Evolutionary conservation across 140 eudicot genomes (phyloP).

Genomic region (Flaveria floridana): DNA sequence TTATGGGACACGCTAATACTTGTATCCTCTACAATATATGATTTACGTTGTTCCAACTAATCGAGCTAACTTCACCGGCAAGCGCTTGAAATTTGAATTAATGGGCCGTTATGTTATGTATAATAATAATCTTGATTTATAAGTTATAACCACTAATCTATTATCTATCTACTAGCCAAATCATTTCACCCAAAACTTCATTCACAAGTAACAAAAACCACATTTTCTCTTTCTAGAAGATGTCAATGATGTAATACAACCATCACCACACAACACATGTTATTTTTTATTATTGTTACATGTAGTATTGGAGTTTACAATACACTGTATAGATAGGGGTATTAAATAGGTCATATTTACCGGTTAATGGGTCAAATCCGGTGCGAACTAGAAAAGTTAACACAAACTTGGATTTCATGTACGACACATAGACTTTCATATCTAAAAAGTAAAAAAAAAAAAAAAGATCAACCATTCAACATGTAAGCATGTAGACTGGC

Average conservation of each 20-base stretch:
- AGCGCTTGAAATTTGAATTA: background rate
- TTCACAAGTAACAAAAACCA: constrained; percentile 33
- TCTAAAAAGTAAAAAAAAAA: background rate
- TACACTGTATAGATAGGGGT: background rate
- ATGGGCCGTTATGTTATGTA: constrained; percentile 35
- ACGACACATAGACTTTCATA: background rate
- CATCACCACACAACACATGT: background rate
- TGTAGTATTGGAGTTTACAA: background rate
- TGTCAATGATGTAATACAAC: constrained; percentile 27
- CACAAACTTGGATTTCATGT: background rate
- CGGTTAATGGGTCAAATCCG: background rate
- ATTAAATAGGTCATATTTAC: background rate
- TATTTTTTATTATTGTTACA: background rate
- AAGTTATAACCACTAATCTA: constrained; percentile 47
- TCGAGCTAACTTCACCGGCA: constrained; percentile 34
- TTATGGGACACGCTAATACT: constrained; percentile 23
- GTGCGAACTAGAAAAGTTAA: background rate
- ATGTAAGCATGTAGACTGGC: too few relatives aligned
- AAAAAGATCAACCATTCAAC: too few relatives aligned
- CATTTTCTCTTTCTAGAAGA: constrained; percentile 44
- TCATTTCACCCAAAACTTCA: constrained; percentile 41
- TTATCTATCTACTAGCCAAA: constrained; percentile 34
- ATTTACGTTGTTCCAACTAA: constrained; percentile 38
- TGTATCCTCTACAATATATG: constrained; percentile 17
- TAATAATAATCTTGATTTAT: constrained; percentile 37